phyloP scores from a whole-genome alignment of 164 flowering plant genomes.

The Dillenia suffruticosa region DNA sequence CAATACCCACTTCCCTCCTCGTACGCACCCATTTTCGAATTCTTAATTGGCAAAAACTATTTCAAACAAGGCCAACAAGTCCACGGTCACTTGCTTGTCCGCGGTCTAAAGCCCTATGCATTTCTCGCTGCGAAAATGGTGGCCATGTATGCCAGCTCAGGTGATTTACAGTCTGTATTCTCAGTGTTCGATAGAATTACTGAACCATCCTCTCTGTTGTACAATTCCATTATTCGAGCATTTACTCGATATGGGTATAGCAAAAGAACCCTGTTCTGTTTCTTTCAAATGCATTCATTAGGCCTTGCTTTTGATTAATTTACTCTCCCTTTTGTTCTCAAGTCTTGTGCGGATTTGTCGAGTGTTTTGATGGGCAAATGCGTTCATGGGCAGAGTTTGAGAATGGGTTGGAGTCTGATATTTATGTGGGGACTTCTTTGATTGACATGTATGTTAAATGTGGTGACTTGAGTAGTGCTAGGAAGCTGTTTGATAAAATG shows the following conservation, averaged over 20 bases:
- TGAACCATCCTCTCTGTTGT: slow-evolving; percentile 27
- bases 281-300: slow-evolving; percentile 21
- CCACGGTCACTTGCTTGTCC: slow-evolving; percentile 44
- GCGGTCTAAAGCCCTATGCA: slow-evolving; percentile 32
- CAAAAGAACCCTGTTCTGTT: slow-evolving; percentile 13
- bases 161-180: slow-evolving; percentile 31
- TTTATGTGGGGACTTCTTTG: slow-evolving; percentile 53
- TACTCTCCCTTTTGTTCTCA: slow-evolving; percentile 53
- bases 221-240: slow-evolving; percentile 47
- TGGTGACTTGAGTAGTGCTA: slow-evolving; percentile 29
- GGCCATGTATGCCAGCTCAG: slow-evolving; percentile 57
- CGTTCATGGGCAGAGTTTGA: slow-evolving; percentile 36
- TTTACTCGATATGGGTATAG: slow-evolving; percentile 20
- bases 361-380: slow-evolving; percentile 26
- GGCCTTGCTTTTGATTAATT: slow-evolving; percentile 36
- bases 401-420: slow-evolving; percentile 34
- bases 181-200: slow-evolving; percentile 16
- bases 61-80: slow-evolving; percentile 41
- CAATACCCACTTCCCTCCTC: slow-evolving; percentile 7
- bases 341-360: slow-evolving; percentile 31
- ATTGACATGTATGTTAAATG: slow-evolving; percentile 52
- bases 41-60: slow-evolving; percentile 31
- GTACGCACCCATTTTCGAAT: slow-evolving; percentile 39
- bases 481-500: slow-evolving; percentile 37
- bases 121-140: slow-evolving; percentile 47